phyloP scores from a whole-genome alignment of 2,329 filamentous ascomycete genomes.

The Hypocrella siamensis region DNA sequence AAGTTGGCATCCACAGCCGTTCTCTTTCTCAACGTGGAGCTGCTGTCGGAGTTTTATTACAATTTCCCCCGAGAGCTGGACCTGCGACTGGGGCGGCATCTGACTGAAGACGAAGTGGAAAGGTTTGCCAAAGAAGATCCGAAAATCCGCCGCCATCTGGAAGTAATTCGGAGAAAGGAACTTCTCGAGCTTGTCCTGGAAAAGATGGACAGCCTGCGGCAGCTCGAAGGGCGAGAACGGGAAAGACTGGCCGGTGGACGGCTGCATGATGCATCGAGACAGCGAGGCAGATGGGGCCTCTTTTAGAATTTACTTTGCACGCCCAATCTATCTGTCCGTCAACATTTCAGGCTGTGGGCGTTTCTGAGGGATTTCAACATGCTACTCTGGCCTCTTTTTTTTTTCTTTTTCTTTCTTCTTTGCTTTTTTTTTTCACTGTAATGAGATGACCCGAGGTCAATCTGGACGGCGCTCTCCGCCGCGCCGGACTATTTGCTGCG shows the following conservation, averaged over 20 bases:
- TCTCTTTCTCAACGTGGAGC: slow-evolving; percentile 91
- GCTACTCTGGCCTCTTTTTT: too few relatives aligned
- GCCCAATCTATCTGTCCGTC: too few relatives aligned
- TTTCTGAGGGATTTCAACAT: too few relatives aligned
- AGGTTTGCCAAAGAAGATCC: slow-evolving; percentile 86
- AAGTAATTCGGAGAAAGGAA: slow-evolving; percentile 84
- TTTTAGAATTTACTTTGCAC: too few relatives aligned
- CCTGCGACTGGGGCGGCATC: slow-evolving; percentile 63
- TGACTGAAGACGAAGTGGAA: slow-evolving; percentile 69
- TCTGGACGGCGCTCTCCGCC: too few relatives aligned
- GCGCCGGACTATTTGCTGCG: too few relatives aligned
- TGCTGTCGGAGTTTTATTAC: slow-evolving; percentile 95
- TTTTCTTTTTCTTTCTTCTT: too few relatives aligned
- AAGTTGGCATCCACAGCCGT: slow-evolving; percentile 92
- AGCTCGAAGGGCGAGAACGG: slow-evolving; percentile 63
- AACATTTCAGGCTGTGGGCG: too few relatives aligned
- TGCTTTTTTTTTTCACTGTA: too few relatives aligned
- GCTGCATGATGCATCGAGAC: slow-evolving; percentile 17
- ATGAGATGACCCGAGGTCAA: too few relatives aligned
- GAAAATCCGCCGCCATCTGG: slow-evolving; percentile 75
- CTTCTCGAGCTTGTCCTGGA: slow-evolving; percentile 81
- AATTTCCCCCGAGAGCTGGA: slow-evolving; percentile 92
- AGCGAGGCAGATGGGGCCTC: slow-evolving; percentile 32
- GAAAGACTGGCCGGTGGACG: slow-evolving; percentile 19
- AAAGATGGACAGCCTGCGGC: slow-evolving; percentile 85